These are phyloP conservation scores for Pholiota adiposa DNA, from an alignment of 1,284 basidiomycete genomes.

Conservation along the genomic window DNA sequence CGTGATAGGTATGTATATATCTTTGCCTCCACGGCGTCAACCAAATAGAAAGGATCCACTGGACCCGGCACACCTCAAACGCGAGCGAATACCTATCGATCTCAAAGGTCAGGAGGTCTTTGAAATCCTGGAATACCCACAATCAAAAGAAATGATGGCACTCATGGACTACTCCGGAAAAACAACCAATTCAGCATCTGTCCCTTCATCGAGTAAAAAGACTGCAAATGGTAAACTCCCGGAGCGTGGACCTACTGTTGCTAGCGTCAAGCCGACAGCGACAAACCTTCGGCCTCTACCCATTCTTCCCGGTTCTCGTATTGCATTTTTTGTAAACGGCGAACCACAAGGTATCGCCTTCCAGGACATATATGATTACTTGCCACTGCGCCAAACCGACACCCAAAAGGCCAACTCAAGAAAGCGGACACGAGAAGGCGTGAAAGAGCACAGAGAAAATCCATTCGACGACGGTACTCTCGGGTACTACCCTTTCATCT, in stretches of 20 bases:
- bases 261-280: constrained; percentile 30
- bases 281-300: constrained; percentile 69
- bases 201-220: constrained; percentile 68
- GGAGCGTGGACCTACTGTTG: constrained; percentile 41
- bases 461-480: constrained; percentile 93
- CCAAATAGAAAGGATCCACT: constrained; percentile 60
- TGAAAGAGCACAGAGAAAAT: constrained; percentile 79
- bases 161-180: constrained; percentile 77
- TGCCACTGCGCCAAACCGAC: constrained; percentile 76
- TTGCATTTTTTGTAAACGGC: constrained; percentile 95
- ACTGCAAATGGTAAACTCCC: constrained; percentile 68
- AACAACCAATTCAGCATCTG: constrained; percentile 55
- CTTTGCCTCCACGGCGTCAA: constrained; percentile 71
- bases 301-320: constrained; percentile 71
- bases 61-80: constrained; percentile 79
- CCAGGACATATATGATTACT: constrained; percentile 88
- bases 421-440: constrained; percentile 64
- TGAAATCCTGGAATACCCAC: constrained; percentile 90
- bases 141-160: constrained; percentile 92
- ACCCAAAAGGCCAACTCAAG: constrained; percentile 59
- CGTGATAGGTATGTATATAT: constrained; percentile 93
- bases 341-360: constrained; percentile 87
- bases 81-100: constrained; percentile 90
- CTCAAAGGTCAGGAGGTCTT: constrained; percentile 98
- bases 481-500: constrained; percentile 96